phyloP scores from a whole-genome alignment of 495 filamentous ascomycete genomes.

The Daldinia bambusicola region DNA sequence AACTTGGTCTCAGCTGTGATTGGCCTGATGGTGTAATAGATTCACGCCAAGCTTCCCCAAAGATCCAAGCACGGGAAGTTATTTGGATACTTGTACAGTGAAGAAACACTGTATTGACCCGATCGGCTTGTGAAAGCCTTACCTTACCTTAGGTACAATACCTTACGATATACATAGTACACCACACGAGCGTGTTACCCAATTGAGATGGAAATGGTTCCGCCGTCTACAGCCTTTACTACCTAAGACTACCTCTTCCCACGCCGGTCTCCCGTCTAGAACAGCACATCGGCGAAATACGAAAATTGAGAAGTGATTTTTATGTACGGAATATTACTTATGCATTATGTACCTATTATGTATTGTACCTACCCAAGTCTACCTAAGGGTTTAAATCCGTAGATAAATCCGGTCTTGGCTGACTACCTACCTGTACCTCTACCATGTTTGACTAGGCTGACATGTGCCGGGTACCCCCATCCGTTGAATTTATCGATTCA shows the following conservation, averaged over 20 bases:
- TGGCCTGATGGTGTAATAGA: slow-evolving; percentile 17
- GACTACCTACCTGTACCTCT: too few species aligned
- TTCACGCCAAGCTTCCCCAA: slow-evolving; percentile 34
- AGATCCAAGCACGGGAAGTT: slow-evolving; percentile 30
- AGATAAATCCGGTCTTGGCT: neutral
- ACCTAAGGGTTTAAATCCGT: neutral
- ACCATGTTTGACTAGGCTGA: neutral
- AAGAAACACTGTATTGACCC: slow-evolving; percentile 18
- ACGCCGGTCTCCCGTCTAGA: slow-evolving; percentile 10
- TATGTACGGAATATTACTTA: too few species aligned
- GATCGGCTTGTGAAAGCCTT: slow-evolving; percentile 42
- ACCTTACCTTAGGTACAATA: too few species aligned
- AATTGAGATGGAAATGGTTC: slow-evolving; percentile 19
- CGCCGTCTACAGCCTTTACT: slow-evolving; percentile 6
- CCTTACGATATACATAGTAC: slow-evolving; percentile 7
- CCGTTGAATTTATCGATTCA: neutral
- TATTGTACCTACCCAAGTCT: neutral
- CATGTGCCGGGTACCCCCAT: slow-evolving; percentile 18
- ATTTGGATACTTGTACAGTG: slow-evolving; percentile 31
- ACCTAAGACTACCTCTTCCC: too few species aligned
- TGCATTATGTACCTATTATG: neutral
- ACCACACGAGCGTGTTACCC: slow-evolving; percentile 35
- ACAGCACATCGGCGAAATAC: neutral
- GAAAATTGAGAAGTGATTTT: slow-evolving; percentile 8
- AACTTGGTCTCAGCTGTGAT: slow-evolving; percentile 10